Conservation (phyloP, 257 asterid species). For the Vinca minor region DNA sequence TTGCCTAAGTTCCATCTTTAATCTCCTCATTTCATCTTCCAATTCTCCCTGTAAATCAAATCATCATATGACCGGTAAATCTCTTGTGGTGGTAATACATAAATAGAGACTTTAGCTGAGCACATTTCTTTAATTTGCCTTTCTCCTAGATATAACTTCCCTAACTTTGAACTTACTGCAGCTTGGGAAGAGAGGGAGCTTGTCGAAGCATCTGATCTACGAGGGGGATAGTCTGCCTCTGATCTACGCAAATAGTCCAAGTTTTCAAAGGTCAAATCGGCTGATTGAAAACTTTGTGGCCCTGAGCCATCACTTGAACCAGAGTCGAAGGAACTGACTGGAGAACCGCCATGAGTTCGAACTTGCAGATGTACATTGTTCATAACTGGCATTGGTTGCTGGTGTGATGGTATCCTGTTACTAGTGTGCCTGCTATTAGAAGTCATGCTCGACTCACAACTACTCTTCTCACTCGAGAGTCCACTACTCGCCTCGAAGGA, state of each 20-base stretch:
- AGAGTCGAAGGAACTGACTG: conserved; percentile 17
- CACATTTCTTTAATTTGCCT: neutral
- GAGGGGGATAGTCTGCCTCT: too few relatives aligned
- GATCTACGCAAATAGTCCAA: conserved; percentile 17
- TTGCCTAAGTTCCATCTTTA: conserved; percentile 58
- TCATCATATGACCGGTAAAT: neutral
- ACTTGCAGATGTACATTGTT: conserved; percentile 22
- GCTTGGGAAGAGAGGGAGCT: conserved; percentile 17
- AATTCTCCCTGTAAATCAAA: conserved; percentile 35
- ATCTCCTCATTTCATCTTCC: conserved; percentile 62
- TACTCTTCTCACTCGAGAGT: conserved; percentile 12
- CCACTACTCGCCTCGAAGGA: conserved; percentile 26
- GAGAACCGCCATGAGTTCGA: conserved; percentile 20
- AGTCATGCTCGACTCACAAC: conserved; percentile 4
- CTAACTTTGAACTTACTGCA: conserved; percentile 24
- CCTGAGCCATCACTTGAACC: conserved; percentile 28
- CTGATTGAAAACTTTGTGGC: conserved; percentile 20
- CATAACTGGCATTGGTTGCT: conserved; percentile 1
- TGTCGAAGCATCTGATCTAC: conserved; percentile 24
- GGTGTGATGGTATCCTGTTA: conserved; percentile 26
- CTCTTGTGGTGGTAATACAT: neutral
- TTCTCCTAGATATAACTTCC: neutral
- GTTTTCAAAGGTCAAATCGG: conserved; percentile 28
- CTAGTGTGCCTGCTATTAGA: conserved; percentile 17
- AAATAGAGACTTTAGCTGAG: neutral